Evolutionary conservation across 192 early-diverging fungal species (phyloP).

Genomic region (Paraglomus occultum): DNA sequence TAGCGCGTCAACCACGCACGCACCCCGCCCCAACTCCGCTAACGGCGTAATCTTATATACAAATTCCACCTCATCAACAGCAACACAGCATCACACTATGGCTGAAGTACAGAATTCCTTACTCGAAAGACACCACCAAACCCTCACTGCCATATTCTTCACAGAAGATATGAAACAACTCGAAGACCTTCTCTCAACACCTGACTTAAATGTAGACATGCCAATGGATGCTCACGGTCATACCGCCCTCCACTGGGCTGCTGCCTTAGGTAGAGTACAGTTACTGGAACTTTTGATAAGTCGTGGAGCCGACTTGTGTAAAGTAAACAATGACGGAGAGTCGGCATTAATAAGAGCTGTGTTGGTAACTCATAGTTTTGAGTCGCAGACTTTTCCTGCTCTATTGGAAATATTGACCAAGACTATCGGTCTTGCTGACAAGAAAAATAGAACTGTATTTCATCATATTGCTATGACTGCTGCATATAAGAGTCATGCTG

Average conservation of each 20-base stretch:
- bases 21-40: too few relatives aligned
- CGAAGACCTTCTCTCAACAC: conserved; percentile 47
- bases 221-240: conserved; percentile 95
- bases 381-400: conserved; percentile 74
- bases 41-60: too few relatives aligned
- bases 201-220: conserved; percentile 74
- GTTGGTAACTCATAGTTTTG: conserved; percentile 80
- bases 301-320: conserved; percentile 67
- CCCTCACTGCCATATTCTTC: conserved; percentile 85
- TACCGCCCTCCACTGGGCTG: conserved; percentile 95
- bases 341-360: conserved; percentile 88
- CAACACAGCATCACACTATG: too few relatives aligned
- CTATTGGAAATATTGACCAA: conserved; percentile 72
- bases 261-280: conserved; percentile 75
- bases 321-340: conserved; percentile 80
- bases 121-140: conserved; percentile 40
- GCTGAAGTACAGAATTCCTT: too few relatives aligned
- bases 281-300: conserved; percentile 75
- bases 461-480: conserved; percentile 86
- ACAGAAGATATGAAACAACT: conserved; percentile 68
- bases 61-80: too few relatives aligned
- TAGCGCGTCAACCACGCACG: too few relatives aligned
- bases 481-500: conserved; percentile 60
- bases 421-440: conserved; percentile 69
- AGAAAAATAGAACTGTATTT: conserved; percentile 73